Conservation (phyloP, 164 flowering plant genomes). For the Pachysandra terminalis region DNA sequence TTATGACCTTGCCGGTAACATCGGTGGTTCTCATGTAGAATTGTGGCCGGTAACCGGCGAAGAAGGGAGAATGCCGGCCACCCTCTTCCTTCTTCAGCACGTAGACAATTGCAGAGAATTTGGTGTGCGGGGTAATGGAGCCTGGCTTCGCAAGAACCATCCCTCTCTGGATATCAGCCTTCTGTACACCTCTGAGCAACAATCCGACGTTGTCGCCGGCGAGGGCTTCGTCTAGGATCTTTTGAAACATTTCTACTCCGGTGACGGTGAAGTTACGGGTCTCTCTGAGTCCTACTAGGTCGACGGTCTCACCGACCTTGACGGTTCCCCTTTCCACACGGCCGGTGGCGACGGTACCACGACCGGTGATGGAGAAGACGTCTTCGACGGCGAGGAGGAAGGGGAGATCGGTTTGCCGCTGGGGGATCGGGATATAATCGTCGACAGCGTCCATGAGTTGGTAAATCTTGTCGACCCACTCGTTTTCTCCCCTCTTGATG, state of each 20-base stretch:
- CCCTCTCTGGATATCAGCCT: background rate
- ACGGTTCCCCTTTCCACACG: background rate
- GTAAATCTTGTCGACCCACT: background rate
- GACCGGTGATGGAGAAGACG: background rate
- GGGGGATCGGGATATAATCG: background rate
- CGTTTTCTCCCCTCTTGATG: background rate
- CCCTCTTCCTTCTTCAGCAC: slow-evolving; percentile 1
- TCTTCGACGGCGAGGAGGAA: background rate
- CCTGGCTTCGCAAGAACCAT: background rate
- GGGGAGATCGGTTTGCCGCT: background rate
- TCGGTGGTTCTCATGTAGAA: background rate
- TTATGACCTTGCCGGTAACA: background rate
- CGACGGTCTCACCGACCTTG: background rate
- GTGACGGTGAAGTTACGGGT: background rate
- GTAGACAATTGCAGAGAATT: background rate
- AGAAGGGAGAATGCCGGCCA: background rate
- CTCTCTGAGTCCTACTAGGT: background rate
- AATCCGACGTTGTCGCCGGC: background rate
- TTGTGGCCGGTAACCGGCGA: background rate
- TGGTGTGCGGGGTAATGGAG: background rate
- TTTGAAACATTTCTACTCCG: background rate
- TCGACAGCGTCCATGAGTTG: background rate
- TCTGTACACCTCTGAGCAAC: no score
- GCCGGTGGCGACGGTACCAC: background rate
- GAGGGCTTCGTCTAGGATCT: background rate